These are phyloP conservation scores for Diophrys appendiculata DNA, from an alignment of 73 alveolate genomes.

Conservation along the genomic window DNA sequence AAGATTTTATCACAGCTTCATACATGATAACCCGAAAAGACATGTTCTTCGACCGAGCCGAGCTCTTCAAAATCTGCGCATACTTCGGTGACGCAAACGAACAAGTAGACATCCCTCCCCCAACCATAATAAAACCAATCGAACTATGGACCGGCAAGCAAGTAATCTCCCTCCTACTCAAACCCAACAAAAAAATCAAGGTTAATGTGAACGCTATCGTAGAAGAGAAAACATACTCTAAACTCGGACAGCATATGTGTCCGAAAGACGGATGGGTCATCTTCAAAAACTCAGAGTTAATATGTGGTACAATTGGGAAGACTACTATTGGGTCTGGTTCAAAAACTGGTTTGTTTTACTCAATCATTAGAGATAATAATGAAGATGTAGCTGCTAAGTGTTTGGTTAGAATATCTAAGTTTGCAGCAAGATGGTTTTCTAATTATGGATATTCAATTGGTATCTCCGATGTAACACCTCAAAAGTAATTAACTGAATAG, in stretches of 20 bases:
- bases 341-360: slow-evolving; percentile 88
- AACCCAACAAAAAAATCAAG: slow-evolving; percentile 88
- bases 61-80: slow-evolving; percentile 87
- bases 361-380: slow-evolving; percentile 90
- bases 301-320: slow-evolving; percentile 97
- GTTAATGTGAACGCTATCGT: slow-evolving; percentile 86
- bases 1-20: slow-evolving; percentile 96
- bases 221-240: slow-evolving; percentile 86
- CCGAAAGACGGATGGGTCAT: slow-evolving; percentile 99
- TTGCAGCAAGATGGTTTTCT: slow-evolving; percentile 96
- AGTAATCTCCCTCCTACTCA: slow-evolving; percentile 85
- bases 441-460: slow-evolving; percentile 99
- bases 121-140: slow-evolving; percentile 95
- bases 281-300: slow-evolving; percentile 90
- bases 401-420: slow-evolving; percentile 98
- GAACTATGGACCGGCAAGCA: slow-evolving; percentile 99
- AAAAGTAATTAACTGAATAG: slow-evolving; percentile 58
- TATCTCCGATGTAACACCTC: slow-evolving; percentile 95
- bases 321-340: slow-evolving; percentile 93
- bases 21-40: slow-evolving; percentile 96
- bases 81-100: slow-evolving; percentile 82
- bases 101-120: slow-evolving; percentile 96
- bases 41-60: slow-evolving; percentile 89
- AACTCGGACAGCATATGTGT: slow-evolving; percentile 88
- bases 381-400: slow-evolving; percentile 90